Evolutionary conservation across 495 filamentous ascomycete species (phyloP), one percentile per base, ranked within the genome.

Genomic region (Aspergillus egyptiacus): DNA sequence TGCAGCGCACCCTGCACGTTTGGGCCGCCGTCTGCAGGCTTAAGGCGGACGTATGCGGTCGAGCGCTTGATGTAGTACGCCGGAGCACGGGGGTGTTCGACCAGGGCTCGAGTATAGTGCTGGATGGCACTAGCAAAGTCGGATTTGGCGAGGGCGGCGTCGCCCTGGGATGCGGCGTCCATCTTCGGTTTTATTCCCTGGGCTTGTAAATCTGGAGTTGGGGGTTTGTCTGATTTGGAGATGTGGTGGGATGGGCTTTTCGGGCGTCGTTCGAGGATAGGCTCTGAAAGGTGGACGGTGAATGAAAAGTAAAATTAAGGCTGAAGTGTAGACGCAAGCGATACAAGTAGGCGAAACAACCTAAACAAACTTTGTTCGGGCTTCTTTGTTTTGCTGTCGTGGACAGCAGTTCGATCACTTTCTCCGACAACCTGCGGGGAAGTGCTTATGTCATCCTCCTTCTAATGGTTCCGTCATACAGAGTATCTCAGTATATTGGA

Each of bases 51-150:
- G 59, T 88, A 84, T 22, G 90, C 89, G 9, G 83, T 91, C 2
- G 89, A 86, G 20, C 94, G 88, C 62, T 93, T 84, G 51, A 95
- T 80, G 53, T 93, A 86, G 78, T 94, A 97, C 49, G 79, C 64
- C 5, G 88, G 85, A 6, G 89, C 85, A 25, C 75, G 79, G 9
- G 86, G 82, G 6, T 76, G 74, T 27, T 68, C 63, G 22, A 72
- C 56, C 5, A 98, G 69, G n/a, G 91, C 93, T 37, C 75, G 69
- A n/a, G 90, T 87, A 54, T 87, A 88, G 54, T 84, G 72, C 6
- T 67, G 63, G 57, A 95, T 79, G 8, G 89, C 91, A 22, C 71
- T 68, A 8, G 69, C 61, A 53, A 79, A 93, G 42, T 94, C 73
- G 35, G 76, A 74, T 1, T 64, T 70, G 9, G 71, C 58, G 31